Evolutionary conservation across 2,329 filamentous ascomycete species (phyloP).

Genomic region (Fusarium caatingaense): DNA sequence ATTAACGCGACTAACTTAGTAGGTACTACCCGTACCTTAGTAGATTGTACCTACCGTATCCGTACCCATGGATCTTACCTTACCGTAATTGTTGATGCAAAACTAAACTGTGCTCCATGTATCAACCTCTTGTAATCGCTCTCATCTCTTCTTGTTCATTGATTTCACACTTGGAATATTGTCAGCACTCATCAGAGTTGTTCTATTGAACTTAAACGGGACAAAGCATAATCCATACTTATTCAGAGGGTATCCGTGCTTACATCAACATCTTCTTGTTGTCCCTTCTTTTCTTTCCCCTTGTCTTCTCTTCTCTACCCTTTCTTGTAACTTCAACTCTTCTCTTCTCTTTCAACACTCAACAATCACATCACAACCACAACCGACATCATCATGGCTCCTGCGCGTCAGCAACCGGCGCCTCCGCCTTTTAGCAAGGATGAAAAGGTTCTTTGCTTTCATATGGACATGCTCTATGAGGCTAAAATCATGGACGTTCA

Average conservation of each 20-base stretch:
- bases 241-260: background rate
- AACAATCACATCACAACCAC: conserved; percentile 26
- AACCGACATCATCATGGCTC: conserved; percentile 51
- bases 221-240: background rate
- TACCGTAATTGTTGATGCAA: conserved; percentile 20
- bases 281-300: conserved; percentile 3
- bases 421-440: conserved; percentile 75
- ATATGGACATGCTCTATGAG: conserved; percentile 96
- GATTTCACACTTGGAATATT: conserved; percentile 14
- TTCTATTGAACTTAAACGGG: background rate
- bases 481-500: conserved; percentile 90
- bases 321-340: conserved; percentile 23
- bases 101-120: conserved; percentile 31
- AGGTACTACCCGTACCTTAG: background rate
- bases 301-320: background rate
- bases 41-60: conserved; percentile 30
- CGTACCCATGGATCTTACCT: background rate
- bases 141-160: conserved; percentile 19
- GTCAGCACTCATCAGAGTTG: conserved; percentile 15
- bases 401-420: conserved; percentile 56
- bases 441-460: conserved; percentile 95
- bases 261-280: conserved; percentile 1
- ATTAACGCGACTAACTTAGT: conserved; percentile 29
- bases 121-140: conserved; percentile 16
- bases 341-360: conserved; percentile 25